Percentiles rank a stretch among this genome's conserved stretches.
Conservation (phyloP, 2,329 filamentous ascomycete genomes). For the Fusarium multiceps region DNA sequence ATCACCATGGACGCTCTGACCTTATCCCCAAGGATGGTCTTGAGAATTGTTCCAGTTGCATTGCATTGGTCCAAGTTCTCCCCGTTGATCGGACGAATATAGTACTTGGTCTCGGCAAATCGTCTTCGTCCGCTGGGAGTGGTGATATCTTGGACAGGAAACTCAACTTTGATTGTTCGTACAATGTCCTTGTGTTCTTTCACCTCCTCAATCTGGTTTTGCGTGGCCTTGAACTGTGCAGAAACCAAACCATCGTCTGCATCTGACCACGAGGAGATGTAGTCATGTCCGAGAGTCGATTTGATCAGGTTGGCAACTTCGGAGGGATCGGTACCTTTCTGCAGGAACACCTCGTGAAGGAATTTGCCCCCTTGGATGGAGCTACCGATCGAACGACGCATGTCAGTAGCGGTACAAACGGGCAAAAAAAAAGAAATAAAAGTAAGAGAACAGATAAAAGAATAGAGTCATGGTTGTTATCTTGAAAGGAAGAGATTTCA, state of each 20-base stretch:
- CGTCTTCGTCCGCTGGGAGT: fast-evolving
- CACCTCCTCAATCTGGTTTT: fast-evolving
- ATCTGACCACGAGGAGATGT: not conserved
- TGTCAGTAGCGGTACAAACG: not conserved
- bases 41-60: not conserved
- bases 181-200: not conserved
- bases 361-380: too few species aligned
- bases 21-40: not conserved
- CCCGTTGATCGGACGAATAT: not conserved
- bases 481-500: too few species aligned
- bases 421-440: too few species aligned
- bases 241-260: fast-evolving
- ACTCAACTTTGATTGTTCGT: fast-evolving
- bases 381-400: not conserved
- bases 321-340: not conserved
- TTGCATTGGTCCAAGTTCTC: not conserved
- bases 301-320: not conserved
- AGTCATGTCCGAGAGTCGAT: not conserved
- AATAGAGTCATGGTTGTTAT: too few species aligned
- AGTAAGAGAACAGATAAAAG: too few species aligned
- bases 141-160: fast-evolving
- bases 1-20: fast-evolving
- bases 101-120: not conserved
- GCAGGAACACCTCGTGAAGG: not conserved
- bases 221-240: not conserved